These are phyloP conservation scores for Linnemannia elongata DNA, from an alignment of 192 early-diverging fungal genomes.

Conservation along the genomic window DNA sequence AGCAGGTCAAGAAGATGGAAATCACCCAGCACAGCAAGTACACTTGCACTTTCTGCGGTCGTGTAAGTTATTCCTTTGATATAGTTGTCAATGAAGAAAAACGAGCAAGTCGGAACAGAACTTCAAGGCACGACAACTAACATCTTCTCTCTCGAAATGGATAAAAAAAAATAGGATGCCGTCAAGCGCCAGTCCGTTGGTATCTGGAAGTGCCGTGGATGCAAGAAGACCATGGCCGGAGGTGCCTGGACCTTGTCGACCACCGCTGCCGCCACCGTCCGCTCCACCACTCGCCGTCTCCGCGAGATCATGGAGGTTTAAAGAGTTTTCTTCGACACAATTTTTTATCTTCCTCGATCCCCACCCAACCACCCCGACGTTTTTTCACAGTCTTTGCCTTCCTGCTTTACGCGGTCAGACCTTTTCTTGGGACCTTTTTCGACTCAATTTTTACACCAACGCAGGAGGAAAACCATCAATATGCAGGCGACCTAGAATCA, in stretches of 20 bases:
- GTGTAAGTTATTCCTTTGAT: constrained; percentile 62
- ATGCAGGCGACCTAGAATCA: background rate
- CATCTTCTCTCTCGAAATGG: background rate
- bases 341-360: constrained; percentile 4
- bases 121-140: background rate
- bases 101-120: background rate
- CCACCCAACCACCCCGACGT: background rate
- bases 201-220: constrained; percentile 97
- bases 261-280: constrained; percentile 89
- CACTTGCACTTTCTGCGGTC: constrained; percentile 99
- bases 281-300: constrained; percentile 98
- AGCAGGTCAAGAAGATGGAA: constrained; percentile 81
- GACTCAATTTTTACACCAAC: background rate
- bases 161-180: constrained; percentile 70
- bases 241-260: constrained; percentile 97
- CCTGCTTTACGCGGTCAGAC: background rate
- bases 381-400: background rate
- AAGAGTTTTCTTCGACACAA: constrained; percentile 36
- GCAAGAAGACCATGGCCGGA: constrained; percentile 93
- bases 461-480: background rate
- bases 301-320: constrained; percentile 94
- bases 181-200: constrained; percentile 94
- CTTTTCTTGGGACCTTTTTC: background rate
- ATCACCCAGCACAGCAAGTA: constrained; percentile 99
- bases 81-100: background rate